Base-by-base conservation (phyloP, 2,329 filamentous ascomycete species). In the Ascochyta fabae region DNA sequence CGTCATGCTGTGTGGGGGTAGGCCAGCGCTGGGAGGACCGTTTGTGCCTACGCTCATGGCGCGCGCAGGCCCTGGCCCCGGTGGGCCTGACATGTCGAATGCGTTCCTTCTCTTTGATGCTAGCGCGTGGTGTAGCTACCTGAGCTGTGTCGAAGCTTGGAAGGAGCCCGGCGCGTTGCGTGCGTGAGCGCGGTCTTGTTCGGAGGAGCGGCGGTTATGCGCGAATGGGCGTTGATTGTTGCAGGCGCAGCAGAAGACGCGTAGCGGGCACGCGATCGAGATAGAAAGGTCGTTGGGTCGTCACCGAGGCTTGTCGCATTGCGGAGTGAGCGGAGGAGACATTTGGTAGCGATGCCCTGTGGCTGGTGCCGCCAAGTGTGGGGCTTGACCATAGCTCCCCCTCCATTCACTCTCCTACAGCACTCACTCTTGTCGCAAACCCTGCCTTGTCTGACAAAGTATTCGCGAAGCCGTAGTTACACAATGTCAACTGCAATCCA, bases 31-130 rank as follows among this genome's bases (percentile, higher is more conserved):
- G 27, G 75, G 73, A 38, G 77, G 78, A 4, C 78, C 75, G 58
- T 67, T 77, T 54, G 73, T 78, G 57, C 77, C 77, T 41, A 79
- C 75, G 54, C 77, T 77, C 68, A 74, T 73, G 23, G 69, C 70
- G 44, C 75, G 66, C 36, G 65, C 66, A 53, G 72, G 69, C 38
- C 70, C 72, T 55, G 68, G 67, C 59, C 73, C 73, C 53, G 67
- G 71, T 48, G 69, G 68, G 63, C 70, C 69, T 58, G 74, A 77
- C 73, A 75, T 75, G 52, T 58, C 55, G 56, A 51, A 27, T 48
- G 49, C 49, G 55, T 56, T 58, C 60, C 59, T 66, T 62, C 64
- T 61, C 59, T 61, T 67, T 51, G 58, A 58, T 52, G 29, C 35
- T 57, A 35, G 39, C 42, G 47, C 41, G 41, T n/a, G 13, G 31